A percentile compares a stretch with the other conserved stretches of the same genome.
phyloP scores from a whole-genome alignment of 1,284 basidiomycete species.

The Entoloma clypeatum region DNA sequence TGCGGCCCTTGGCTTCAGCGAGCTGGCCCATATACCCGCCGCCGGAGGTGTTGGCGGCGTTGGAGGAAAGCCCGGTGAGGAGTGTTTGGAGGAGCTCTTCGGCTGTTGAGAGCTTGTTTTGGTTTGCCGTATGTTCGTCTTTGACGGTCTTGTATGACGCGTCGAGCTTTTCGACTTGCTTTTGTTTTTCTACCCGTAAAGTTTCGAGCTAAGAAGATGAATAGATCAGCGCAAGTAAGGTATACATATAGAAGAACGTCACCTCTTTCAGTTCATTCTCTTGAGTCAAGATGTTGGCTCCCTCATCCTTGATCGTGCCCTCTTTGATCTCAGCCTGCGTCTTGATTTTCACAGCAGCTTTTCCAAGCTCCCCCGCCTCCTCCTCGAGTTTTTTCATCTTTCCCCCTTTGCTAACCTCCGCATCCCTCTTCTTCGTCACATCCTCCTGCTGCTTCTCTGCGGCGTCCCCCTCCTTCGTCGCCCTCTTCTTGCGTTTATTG shows the following conservation, averaged over 20 bases:
- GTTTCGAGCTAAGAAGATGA: conserved; percentile 46
- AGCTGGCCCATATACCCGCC: conserved; percentile 97
- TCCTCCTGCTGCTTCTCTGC: conserved; percentile 74
- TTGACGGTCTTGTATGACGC: conserved; percentile 68
- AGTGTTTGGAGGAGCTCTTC: conserved; percentile 97
- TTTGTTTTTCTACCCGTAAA: conserved; percentile 53
- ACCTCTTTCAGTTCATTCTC: conserved; percentile 63
- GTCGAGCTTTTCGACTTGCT: conserved; percentile 59
- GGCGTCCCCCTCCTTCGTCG: conserved; percentile 55
- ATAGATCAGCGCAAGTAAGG: not conserved
- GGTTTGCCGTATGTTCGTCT: conserved; percentile 63
- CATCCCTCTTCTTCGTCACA: conserved; percentile 59
- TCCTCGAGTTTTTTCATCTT: conserved; percentile 80
- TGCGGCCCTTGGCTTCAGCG: conserved; percentile 77
- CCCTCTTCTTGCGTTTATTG: conserved; percentile 50
- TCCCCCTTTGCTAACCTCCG: conserved; percentile 72
- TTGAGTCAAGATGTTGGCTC: conserved; percentile 54
- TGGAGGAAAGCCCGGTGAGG: conserved; percentile 84
- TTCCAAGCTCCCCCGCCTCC: conserved; percentile 75
- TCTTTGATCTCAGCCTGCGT: conserved; percentile 87
- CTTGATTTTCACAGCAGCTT: conserved; percentile 81
- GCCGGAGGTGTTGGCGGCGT: conserved; percentile 47
- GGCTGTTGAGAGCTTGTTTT: conserved; percentile 65
- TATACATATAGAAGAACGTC: conserved; percentile 21
- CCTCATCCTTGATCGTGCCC: conserved; percentile 78